Evolutionary conservation across 371 early-diverging fungal genomes (phyloP).

Genomic region (Mortierella sp.): DNA sequence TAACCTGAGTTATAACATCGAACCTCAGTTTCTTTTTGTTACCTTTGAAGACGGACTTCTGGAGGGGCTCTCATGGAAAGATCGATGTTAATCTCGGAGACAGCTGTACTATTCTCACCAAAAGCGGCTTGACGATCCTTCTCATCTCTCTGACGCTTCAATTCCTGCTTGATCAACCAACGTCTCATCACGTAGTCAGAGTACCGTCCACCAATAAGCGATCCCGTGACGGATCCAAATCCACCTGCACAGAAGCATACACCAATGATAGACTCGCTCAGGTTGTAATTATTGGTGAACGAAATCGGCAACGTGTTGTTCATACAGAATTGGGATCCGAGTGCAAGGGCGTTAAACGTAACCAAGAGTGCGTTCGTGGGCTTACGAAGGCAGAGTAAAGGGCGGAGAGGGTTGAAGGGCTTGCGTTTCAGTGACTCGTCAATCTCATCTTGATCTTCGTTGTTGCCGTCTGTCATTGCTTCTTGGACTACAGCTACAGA

Average conservation of each 20-base stretch:
- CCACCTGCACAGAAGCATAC: slow-evolving; percentile 63
- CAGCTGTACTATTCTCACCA: slow-evolving; percentile 13
- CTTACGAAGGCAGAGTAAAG: slow-evolving; percentile 30
- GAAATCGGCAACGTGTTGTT: slow-evolving; percentile 62
- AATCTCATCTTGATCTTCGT: neutral
- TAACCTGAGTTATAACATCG: neutral
- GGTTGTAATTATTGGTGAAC: slow-evolving; percentile 51
- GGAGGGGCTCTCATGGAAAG: slow-evolving; percentile 46
- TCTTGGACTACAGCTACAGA: neutral
- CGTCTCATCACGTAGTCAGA: slow-evolving; percentile 61
- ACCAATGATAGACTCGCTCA: slow-evolving; percentile 58
- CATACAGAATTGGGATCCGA: slow-evolving; percentile 44
- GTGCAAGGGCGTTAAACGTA: slow-evolving; percentile 32
- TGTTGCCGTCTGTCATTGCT: neutral
- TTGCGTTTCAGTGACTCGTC: slow-evolving; percentile 18
- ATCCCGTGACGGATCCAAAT: slow-evolving; percentile 61
- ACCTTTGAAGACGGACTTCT: slow-evolving; percentile 61
- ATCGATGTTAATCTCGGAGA: slow-evolving; percentile 20
- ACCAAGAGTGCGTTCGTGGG: slow-evolving; percentile 42
- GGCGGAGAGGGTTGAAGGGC: slow-evolving; percentile 50
- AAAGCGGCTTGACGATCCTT: slow-evolving; percentile 25
- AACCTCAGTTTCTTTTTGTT: neutral
- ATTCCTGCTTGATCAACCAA: slow-evolving; percentile 47
- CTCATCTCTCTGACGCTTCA: slow-evolving; percentile 26
- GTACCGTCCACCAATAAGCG: slow-evolving; percentile 61